Evolutionary conservation across 345 rosid genomes (phyloP).

Genomic region (Reutealis trisperma): DNA sequence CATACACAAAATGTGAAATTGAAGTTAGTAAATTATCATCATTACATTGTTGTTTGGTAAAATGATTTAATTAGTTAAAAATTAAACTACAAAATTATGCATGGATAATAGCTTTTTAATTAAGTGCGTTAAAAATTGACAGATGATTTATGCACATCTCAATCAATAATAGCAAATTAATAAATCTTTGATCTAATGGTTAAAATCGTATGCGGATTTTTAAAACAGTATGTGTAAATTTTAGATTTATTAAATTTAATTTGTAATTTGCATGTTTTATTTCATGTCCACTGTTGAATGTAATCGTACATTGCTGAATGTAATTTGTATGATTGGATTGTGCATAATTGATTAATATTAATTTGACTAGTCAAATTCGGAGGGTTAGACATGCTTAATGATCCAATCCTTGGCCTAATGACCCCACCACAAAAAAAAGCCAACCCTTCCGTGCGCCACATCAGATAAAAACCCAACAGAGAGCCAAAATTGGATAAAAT

Average conservation of each 20-base stretch:
- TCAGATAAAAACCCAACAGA: not conserved
- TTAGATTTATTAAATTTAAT: no score
- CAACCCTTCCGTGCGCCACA: not conserved
- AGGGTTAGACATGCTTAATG: not conserved
- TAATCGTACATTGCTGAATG: no score
- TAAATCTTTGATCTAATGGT: no score
- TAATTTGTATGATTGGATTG: no score
- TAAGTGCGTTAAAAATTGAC: not conserved
- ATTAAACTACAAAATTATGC: not conserved
- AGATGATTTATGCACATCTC: not conserved
- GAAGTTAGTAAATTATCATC: not conserved
- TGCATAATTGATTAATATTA: not conserved
- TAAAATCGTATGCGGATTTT: no score
- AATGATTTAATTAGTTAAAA: not conserved
- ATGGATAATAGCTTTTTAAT: not conserved
- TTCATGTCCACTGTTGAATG: no score
- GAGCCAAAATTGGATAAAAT: not conserved
- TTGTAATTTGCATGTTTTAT: no score
- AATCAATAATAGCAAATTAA: not conserved
- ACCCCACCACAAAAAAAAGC: not conserved
- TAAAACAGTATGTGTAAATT: no score
- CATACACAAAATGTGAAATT: not conserved
- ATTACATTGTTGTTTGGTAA: not conserved
- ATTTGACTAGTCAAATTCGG: conserved; percentile 18
- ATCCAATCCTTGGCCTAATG: not conserved